Evolutionary conservation across 257 asterid species (phyloP).

Genomic region (Ilex aquifolium): DNA sequence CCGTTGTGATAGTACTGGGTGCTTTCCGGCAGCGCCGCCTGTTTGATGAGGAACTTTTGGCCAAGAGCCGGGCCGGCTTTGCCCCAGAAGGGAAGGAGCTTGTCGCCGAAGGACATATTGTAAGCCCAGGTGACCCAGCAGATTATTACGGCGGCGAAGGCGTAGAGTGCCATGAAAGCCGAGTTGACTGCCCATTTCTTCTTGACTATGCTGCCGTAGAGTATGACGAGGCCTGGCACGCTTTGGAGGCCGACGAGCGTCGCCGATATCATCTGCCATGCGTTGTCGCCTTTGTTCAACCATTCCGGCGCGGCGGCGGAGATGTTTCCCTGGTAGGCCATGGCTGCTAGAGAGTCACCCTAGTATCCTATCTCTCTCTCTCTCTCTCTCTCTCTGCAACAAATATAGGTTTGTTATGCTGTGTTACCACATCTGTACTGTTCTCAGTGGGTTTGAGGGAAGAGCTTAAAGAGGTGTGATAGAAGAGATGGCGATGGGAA

Average conservation of each 20-base stretch:
- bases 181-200: slow-evolving; percentile 23
- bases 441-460: no score
- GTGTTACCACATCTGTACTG: no score
- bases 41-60: slow-evolving; percentile 38
- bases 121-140: slow-evolving; percentile 64
- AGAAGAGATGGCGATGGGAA: no score
- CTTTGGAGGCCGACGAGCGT: slow-evolving; percentile 27
- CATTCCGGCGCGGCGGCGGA: slow-evolving; percentile 36
- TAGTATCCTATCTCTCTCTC: no score
- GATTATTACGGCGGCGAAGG: slow-evolving; percentile 50
- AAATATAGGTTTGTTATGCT: no score
- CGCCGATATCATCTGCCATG: slow-evolving; percentile 63
- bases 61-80: slow-evolving; percentile 51
- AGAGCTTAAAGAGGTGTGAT: no score
- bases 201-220: no score
- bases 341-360: no score
- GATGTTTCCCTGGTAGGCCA: no score
- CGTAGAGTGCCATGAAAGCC: slow-evolving; percentile 64
- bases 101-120: slow-evolving; percentile 54
- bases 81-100: slow-evolving; percentile 61
- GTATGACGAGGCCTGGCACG: no score
- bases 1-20: slow-evolving; percentile 26
- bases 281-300: slow-evolving; percentile 68
- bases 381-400: no score
- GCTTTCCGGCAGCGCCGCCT: slow-evolving; percentile 45